Evolutionary conservation across 176 grass and related monocot genomes (phyloP).

Genomic region (Oryza nivara): DNA sequence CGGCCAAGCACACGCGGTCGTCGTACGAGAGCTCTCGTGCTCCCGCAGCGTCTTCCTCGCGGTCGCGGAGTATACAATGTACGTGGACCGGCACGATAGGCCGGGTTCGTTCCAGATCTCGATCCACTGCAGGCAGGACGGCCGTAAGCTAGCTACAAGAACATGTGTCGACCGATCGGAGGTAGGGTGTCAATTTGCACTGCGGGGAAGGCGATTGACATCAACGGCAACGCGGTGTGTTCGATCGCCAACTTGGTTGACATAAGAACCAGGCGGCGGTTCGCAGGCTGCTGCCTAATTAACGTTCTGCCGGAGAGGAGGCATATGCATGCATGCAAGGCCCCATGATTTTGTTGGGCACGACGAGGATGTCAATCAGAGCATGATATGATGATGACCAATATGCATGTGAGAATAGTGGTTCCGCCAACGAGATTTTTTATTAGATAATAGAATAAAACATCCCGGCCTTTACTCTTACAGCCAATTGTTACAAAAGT

Average conservation of each 20-base stretch:
- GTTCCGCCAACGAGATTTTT: neutral
- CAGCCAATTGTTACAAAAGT: too few species aligned
- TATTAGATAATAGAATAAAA: too few species aligned
- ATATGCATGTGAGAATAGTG: neutral
- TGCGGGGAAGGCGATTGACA: neutral
- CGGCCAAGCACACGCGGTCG: neutral
- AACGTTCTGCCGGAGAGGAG: conserved; percentile 36
- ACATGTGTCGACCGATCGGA: neutral
- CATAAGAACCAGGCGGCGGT: neutral
- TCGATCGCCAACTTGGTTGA: neutral
- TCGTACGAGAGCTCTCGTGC: neutral
- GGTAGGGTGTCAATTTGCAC: neutral
- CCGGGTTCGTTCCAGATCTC: conserved; percentile 10
- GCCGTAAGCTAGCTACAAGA: conserved; percentile 9
- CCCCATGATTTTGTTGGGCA: conserved; percentile 37
- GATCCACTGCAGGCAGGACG: neutral
- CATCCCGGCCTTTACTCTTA: too few species aligned
- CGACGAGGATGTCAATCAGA: neutral
- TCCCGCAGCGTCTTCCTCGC: conserved; percentile 17
- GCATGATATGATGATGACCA: neutral
- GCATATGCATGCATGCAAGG: neutral
- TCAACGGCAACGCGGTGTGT: conserved; percentile 13
- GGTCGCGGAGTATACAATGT: neutral
- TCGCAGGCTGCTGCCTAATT: neutral
- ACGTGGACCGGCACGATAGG: neutral